Evolutionary conservation across 2,329 filamentous ascomycete genomes (phyloP).

Genomic region (Fusarium domesticum): DNA sequence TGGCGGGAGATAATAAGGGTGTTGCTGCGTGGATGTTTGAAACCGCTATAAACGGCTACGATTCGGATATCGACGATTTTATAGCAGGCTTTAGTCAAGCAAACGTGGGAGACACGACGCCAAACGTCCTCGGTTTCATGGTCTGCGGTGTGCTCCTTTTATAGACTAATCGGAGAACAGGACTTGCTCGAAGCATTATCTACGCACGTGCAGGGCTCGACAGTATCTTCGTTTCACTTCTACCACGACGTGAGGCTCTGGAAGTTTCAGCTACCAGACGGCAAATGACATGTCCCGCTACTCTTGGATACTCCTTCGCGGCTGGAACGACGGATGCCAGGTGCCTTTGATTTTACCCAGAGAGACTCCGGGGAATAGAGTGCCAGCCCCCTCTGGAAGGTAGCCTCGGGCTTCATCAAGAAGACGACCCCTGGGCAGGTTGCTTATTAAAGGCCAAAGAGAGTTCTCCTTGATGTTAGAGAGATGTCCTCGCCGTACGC

Average conservation of each 20-base stretch:
- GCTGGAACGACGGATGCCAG: constrained; percentile 91
- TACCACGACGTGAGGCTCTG: constrained; percentile 80
- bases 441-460: constrained; percentile 76
- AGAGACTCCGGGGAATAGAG: constrained; percentile 70
- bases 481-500: constrained; percentile 73
- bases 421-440: constrained; percentile 67
- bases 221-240: constrained; percentile 59
- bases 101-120: constrained; percentile 86
- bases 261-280: constrained; percentile 70
- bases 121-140: constrained; percentile 62
- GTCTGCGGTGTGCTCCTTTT: neutral
- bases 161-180: constrained; percentile 59
- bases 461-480: constrained; percentile 84
- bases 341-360: constrained; percentile 90
- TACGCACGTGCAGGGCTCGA: neutral
- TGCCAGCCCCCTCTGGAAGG: constrained; percentile 71
- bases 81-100: constrained; percentile 91
- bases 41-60: constrained; percentile 55
- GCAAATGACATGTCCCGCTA: constrained; percentile 79
- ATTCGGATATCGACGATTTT: constrained; percentile 62
- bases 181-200: neutral
- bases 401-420: constrained; percentile 71
- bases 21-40: constrained; percentile 86
- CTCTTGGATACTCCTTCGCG: constrained; percentile 88
- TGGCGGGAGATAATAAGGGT: constrained; percentile 95